Conservation (phyloP, 2,329 filamentous ascomycete genomes). For the Alternaria infectoria region DNA sequence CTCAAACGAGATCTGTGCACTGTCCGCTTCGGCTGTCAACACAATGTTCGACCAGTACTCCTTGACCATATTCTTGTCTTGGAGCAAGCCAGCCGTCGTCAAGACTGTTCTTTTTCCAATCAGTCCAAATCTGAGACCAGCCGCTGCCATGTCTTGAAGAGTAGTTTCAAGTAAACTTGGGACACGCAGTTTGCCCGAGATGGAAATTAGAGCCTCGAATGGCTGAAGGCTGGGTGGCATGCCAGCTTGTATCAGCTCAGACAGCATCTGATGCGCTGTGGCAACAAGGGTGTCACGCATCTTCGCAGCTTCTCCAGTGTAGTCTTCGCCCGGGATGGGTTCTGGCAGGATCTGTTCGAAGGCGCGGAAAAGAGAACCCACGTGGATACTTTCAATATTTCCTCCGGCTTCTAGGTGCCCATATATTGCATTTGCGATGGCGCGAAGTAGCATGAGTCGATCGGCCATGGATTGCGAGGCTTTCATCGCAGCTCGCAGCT, state of each 20-base stretch:
- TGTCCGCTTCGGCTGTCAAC: conserved; percentile 26
- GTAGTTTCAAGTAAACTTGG: conserved; percentile 32
- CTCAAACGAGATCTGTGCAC: conserved; percentile 23
- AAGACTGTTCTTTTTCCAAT: conserved; percentile 34
- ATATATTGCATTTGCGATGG: conserved; percentile 52
- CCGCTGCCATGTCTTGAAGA: conserved; percentile 32
- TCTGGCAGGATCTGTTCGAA: conserved; percentile 40
- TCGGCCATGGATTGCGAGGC: conserved; percentile 22
- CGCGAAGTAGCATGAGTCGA: conserved; percentile 38
- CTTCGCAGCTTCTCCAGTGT: conserved; percentile 19
- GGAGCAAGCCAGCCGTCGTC: conserved; percentile 36
- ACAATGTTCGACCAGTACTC: conserved; percentile 39
- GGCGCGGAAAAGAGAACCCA: conserved; percentile 47
- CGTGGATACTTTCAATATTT: conserved; percentile 41
- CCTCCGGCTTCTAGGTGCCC: conserved; percentile 51
- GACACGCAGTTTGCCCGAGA: conserved; percentile 36
- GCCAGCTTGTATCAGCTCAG: conserved; percentile 37
- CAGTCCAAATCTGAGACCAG: conserved; percentile 23
- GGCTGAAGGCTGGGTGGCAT: conserved; percentile 23
- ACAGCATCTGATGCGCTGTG: conserved; percentile 31
- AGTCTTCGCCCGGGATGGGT: conserved; percentile 21
- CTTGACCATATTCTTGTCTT: conserved; percentile 32
- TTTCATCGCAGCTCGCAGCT: conserved; percentile 35
- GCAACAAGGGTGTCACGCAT: conserved; percentile 32
- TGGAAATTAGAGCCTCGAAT: conserved; percentile 37